Evolutionary conservation across 352 stramenopile genomes (phyloP).

Genomic region (Blastocystis sp.): DNA sequence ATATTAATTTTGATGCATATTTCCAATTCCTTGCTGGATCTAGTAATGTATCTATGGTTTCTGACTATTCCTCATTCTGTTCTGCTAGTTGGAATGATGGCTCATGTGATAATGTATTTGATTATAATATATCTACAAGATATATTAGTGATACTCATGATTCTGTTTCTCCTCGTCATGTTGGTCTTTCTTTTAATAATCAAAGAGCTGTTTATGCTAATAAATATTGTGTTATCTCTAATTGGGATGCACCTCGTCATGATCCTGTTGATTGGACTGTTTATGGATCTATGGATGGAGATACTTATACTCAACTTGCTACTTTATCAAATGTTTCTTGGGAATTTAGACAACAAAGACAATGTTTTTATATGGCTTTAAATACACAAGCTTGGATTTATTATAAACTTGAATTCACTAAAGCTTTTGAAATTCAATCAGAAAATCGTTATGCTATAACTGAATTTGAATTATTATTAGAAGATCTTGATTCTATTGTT

Average conservation of each 20-base stretch:
- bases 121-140: background rate
- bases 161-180: background rate
- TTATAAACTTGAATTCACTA: too few relatives aligned
- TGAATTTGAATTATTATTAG: constrained; percentile 16
- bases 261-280: constrained; percentile 11
- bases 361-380: constrained; percentile 9
- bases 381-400: background rate
- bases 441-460: constrained; percentile 16
- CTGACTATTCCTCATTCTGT: background rate
- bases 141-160: background rate
- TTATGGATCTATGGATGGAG: background rate
- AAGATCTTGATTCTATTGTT: background rate
- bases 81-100: too few relatives aligned
- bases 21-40: too few relatives aligned
- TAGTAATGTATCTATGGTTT: background rate
- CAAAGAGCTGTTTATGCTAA: constrained; percentile 4
- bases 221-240: constrained; percentile 28
- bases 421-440: background rate
- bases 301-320: background rate
- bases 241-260: background rate
- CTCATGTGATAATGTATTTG: too few relatives aligned
- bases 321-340: background rate
- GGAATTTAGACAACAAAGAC: background rate
- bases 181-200: constrained; percentile 5
- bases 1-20: background rate